A percentile compares a stretch with the other conserved stretches of the same genome.
Evolutionary conservation across 768 basidiomycete species (phyloP).

Genomic region (Termitomyces sp.): DNA sequence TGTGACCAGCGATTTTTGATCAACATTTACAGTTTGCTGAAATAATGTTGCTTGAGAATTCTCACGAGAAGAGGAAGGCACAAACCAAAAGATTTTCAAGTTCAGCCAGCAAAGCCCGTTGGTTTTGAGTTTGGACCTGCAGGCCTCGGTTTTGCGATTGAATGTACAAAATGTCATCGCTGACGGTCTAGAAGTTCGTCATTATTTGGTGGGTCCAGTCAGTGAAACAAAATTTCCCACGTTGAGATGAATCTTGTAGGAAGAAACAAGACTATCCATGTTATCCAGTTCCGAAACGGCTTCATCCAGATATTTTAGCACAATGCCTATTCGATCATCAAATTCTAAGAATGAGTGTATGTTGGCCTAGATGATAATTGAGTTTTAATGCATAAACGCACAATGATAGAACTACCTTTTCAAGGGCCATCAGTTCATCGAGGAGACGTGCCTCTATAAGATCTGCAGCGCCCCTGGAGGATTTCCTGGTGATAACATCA

Average conservation of each 20-base stretch:
- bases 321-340: conserved; percentile 84
- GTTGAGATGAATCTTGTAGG: conserved; percentile 96
- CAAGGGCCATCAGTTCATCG: conserved; percentile 89
- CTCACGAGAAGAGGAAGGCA: background rate
- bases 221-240: conserved; percentile 41
- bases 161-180: conserved; percentile 93
- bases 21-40: conserved; percentile 95
- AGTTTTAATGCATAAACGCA: background rate
- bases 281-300: conserved; percentile 85
- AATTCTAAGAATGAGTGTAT: conserved; percentile 97
- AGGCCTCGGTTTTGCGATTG: conserved; percentile 95
- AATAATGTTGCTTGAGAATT: background rate
- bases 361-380: conserved; percentile 63
- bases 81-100: conserved; percentile 76
- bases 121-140: conserved; percentile 97
- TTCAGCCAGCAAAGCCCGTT: conserved; percentile 78
- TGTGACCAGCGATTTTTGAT: conserved; percentile 64
- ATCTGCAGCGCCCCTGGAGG: conserved; percentile 74
- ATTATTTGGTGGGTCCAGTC: background rate
- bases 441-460: conserved; percentile 86
- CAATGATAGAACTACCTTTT: conserved; percentile 58
- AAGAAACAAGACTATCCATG: conserved; percentile 84
- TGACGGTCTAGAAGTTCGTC: conserved; percentile 63
- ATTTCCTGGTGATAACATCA: conserved; percentile 63
- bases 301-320: conserved; percentile 87